A percentile compares a stretch with the other conserved stretches of the same genome.
These are phyloP conservation scores for Fraxinus pennsylvanica DNA, from an alignment of 257 asterid species.

Conservation along the genomic window DNA sequence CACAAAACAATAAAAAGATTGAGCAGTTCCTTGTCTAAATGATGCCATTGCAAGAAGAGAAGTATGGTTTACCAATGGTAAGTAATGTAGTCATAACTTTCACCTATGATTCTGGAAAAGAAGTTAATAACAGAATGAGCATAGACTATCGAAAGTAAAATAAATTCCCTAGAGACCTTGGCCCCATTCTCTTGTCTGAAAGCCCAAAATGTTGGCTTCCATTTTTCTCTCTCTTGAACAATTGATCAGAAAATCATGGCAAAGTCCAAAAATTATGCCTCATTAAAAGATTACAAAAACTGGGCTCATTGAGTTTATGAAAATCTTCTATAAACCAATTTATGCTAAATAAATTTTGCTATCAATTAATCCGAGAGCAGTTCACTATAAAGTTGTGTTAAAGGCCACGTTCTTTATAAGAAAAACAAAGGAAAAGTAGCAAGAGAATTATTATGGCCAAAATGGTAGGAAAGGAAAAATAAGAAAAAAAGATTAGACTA, in stretches of 20 bases:
- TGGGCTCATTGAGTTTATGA: not conserved
- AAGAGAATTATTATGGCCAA: not conserved
- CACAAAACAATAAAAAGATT: not conserved
- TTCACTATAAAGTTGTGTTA: not conserved
- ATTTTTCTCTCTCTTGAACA: not conserved
- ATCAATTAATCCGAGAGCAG: not conserved
- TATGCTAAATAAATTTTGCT: not conserved
- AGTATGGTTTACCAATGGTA: not conserved
- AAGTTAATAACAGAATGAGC: not conserved
- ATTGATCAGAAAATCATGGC: conserved; percentile 7
- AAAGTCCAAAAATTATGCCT: not conserved
- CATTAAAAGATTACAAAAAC: not conserved
- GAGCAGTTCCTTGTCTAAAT: not conserved
- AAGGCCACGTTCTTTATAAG: not conserved
- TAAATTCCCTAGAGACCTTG: not conserved
- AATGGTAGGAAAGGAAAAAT: not conserved
- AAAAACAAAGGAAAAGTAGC: not conserved
- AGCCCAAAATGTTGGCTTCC: not conserved
- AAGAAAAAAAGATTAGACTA: not conserved
- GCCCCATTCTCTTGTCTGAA: not conserved
- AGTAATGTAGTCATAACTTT: not conserved
- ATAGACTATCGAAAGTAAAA: not conserved
- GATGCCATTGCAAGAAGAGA: not conserved
- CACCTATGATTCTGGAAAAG: not conserved
- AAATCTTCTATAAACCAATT: not conserved